Base-by-base conservation (phyloP, 1,139 yeast genomes). In the Candida smagusa region DNA sequence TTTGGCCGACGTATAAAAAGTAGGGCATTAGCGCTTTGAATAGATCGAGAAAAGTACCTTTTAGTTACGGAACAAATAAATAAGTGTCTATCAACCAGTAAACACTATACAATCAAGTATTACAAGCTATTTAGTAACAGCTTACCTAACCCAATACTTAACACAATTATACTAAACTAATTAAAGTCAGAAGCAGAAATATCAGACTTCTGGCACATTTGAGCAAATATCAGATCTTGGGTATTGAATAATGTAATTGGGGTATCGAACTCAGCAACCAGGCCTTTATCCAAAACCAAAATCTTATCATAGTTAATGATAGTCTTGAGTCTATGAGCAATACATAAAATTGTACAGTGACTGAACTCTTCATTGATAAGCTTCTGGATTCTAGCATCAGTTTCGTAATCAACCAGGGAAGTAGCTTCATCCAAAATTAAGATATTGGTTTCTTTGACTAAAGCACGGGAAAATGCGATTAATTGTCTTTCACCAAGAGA, bases 401-500 rank as follows among this genome's bases (percentile, higher is more conserved):
- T 84, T 47, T 79, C 86, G 53, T 81, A 82, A 56, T 85, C 95
- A 31, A 85, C 92, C 7, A 85, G 79, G 0, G 94, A 84, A 0
- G 95, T 85, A 11, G 95, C 94, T 58, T 85, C 95, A 55, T 85
- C 95, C 42, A 85, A 60, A 43, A 85, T 79, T 46, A 85, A 63
- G 40, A 85, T 78, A 53, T 74, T 77, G 5, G 87, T 68, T 35
- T 77, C 72, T 45, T 87, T 73, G n/a, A 84, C 87, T 44, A 85
- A 65, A 0, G 95, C 90, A 48, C 94, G 72, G 0, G 92, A 87
- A 46, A 85, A 72, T 2, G 92, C 84, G 39, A 85, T 62, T 45
- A 85, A 61, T 58, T 85, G 94, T 37, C 86, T 73, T 57, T 85
- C 92, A 33, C 95, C 95, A 22, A 84, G 67, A 3, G 90, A 83